Base-by-base conservation (phyloP, 2,329 filamentous ascomycete genomes). In the Thielaviopsis musarum region DNA sequence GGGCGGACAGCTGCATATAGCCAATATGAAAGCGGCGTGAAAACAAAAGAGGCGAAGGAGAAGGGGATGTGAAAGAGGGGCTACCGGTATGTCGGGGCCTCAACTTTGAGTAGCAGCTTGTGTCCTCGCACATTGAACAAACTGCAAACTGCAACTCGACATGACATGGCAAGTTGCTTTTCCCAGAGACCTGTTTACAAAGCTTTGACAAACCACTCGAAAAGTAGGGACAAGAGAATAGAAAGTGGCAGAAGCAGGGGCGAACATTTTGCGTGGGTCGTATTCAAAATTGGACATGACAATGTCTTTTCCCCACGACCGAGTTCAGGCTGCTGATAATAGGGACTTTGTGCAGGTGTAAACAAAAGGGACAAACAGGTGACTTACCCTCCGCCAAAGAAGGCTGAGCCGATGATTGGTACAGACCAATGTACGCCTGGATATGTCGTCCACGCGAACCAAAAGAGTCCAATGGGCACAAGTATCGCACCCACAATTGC, bases 391-490 rank as follows among this genome's bases (percentile, higher is more conserved):
- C 77, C 74, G 60, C 83, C 86, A 71, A 90, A 91, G 52, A 91
- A 73, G 51, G 70, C 76, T 28, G 82, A 85, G 21, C 84, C 87
- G 70, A 91, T 83, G 64, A 89, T 84, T 26, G 86, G 84, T 53
- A 83, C 77, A 62, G 88, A 85, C 83, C 83, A 91, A 70, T 88
- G 85, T 55, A 95, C 79, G 65, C 71, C 78, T 1, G 83, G 70
- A 69, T 84, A 91, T 15, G 86, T 85, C 4, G 87, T 90, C 87
- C 89, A 95, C 9, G 82, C 89, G 71, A 95, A 95, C 72, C 88
- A 86, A 70, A 96, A 95, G 17, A 97, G 72, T 6, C 88, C 88
- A 59, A 87, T 74, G 5, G 90, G 88, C 34, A 93, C 88, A 10
- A 95, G 71, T 52, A 89, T 71, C 0, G 83, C 83, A n/a, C 91